Evolutionary conservation across 495 filamentous ascomycete genomes (phyloP).

Genomic region (Viridothelium virens): DNA sequence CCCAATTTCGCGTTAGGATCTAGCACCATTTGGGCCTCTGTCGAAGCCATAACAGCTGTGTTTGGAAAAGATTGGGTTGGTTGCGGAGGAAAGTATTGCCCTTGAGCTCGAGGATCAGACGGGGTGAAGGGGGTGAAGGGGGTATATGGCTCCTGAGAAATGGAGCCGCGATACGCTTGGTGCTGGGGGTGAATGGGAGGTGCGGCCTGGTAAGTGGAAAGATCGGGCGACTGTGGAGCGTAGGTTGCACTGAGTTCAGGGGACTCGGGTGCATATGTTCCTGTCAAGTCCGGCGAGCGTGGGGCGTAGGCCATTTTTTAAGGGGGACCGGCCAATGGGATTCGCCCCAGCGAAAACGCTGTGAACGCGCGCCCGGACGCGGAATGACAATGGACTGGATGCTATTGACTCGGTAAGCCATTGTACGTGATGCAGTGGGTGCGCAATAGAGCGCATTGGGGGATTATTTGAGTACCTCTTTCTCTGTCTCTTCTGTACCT

Average conservation of each 20-base stretch:
- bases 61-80: neutral
- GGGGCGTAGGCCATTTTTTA: conserved; percentile 8
- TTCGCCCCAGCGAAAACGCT: neutral
- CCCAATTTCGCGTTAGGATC: neutral
- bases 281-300: conserved; percentile 10
- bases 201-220: conserved; percentile 18
- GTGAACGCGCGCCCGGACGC: neutral
- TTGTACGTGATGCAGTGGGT: neutral
- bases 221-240: conserved; percentile 27
- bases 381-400: neutral
- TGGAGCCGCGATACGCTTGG: conserved; percentile 30
- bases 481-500: neutral
- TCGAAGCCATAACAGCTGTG: neutral
- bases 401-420: neutral
- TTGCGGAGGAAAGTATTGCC: conserved; percentile 11
- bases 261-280: conserved; percentile 18
- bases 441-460: neutral
- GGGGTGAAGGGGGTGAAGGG: conserved; percentile 19
- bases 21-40: neutral
- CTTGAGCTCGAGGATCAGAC: conserved; percentile 12
- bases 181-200: conserved; percentile 23
- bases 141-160: conserved; percentile 26
- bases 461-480: neutral
- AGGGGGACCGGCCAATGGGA: neutral
- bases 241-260: conserved; percentile 23